Base-by-base conservation (phyloP, 2,329 filamentous ascomycete genomes). In the Botryotinia convoluta region DNA sequence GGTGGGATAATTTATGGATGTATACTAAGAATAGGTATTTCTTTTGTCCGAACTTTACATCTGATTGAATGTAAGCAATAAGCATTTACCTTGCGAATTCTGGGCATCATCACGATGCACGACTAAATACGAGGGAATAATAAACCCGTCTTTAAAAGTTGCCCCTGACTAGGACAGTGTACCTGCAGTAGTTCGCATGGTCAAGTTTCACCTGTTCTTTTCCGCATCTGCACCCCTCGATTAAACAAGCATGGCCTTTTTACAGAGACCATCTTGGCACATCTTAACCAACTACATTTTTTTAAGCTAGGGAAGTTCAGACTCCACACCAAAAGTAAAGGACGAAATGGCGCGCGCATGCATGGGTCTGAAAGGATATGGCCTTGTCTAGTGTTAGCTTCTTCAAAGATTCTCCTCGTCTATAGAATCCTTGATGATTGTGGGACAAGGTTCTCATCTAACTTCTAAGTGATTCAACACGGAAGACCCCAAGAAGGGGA, bases 341-440 rank as follows among this genome's bases (percentile, higher is more conserved):
- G 60, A 32, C 42, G 14, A 63, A 69, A 42, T 61, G 51, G 62
- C 71, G 71, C 71, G 71, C 71, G 71, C 71, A 72, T 72, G 39
- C 71, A 72, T 68, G 51, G 71, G 45, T 45, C 64, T 59, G 22
- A 10, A 64, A 71, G 32, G 39, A 57, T 6, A 54, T 26, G 61
- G 61, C 45, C 71, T 45, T 72, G 71, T 51, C 68, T 32, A 68
- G 65, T 68, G 22, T 57, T 42, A 61, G 35, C 39, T 69, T 48
- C n/a, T 69, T 60, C 62, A 69, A 69, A 67, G 62, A 35, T 59
- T 70, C 54, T 45, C 51, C 26, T 61, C 71, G 42, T 72, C 57
- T 45, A 61, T 51, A 39, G 42, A 45, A 72, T 72, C 62, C 71
- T 39, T 57, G 69, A 61, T 16, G 29, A 35, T 35, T 62, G 29